Evolutionary conservation across 352 stramenopile genomes (phyloP).

Genomic region (Globisporangium parvum): DNA sequence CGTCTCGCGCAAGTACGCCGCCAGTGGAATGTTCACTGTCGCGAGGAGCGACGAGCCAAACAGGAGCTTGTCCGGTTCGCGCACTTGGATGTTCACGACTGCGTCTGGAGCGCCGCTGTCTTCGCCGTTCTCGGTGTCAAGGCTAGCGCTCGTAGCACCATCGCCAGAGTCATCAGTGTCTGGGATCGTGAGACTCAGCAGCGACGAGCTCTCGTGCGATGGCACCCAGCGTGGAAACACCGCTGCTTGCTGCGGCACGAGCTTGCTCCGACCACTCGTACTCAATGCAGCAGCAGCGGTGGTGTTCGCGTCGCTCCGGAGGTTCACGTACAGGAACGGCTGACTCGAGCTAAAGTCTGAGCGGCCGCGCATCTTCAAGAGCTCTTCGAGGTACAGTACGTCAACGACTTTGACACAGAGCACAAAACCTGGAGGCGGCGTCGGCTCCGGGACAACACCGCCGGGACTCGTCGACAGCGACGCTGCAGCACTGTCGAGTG

Average conservation of each 20-base stretch:
- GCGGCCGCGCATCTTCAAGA: constrained; percentile 39
- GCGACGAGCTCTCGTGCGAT: constrained; percentile 18
- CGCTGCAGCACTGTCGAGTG: background rate
- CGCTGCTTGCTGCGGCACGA: constrained; percentile 34
- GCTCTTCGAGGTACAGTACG: constrained; percentile 40
- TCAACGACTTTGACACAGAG: constrained; percentile 51
- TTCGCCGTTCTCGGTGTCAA: constrained; percentile 9
- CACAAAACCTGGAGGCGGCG: background rate
- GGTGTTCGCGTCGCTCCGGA: constrained; percentile 21
- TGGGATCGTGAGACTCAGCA: constrained; percentile 31
- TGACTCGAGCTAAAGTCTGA: constrained; percentile 38
- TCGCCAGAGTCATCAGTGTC: background rate
- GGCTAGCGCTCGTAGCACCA: too few relatives aligned
- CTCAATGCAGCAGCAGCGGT: constrained; percentile 7
- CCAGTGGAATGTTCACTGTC: constrained; percentile 36
- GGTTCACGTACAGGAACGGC: constrained; percentile 40
- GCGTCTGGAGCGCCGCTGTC: constrained; percentile 8
- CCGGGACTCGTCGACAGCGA: background rate
- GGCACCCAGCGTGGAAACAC: constrained; percentile 67
- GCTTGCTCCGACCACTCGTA: constrained; percentile 21
- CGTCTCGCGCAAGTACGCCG: constrained; percentile 29
- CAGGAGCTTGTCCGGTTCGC: constrained; percentile 60
- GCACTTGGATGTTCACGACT: constrained; percentile 51
- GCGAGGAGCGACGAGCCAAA: constrained; percentile 68
- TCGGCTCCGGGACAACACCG: too few relatives aligned